These are phyloP conservation scores for Eucalyptus paniculata DNA, from an alignment of 345 rosid genomes.

Conservation along the genomic window DNA sequence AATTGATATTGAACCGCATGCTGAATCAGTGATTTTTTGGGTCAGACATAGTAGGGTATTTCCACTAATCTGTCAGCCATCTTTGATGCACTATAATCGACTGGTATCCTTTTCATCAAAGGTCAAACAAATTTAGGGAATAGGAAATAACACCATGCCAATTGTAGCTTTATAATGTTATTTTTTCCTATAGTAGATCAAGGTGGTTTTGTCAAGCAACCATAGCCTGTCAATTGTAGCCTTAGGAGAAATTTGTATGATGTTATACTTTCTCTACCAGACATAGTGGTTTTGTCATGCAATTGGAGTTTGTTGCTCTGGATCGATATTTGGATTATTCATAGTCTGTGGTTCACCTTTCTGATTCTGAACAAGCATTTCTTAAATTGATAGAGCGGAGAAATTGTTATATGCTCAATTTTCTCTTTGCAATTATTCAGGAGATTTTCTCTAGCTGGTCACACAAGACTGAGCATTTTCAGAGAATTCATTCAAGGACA, in stretches of 20 bases:
- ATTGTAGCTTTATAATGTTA: neutral
- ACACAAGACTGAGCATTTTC: constrained; percentile 78
- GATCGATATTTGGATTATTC: neutral
- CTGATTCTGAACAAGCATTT: neutral
- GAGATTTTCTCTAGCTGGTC: constrained; percentile 70
- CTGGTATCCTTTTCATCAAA: neutral
- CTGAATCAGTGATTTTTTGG: neutral
- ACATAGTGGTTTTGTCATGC: neutral
- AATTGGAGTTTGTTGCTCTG: neutral
- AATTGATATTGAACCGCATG: neutral
- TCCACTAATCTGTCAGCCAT: neutral
- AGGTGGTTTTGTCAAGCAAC: neutral
- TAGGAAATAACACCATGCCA: neutral
- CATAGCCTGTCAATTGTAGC: neutral
- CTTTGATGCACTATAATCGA: neutral
- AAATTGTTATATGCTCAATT: neutral
- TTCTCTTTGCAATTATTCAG: constrained; percentile 12
- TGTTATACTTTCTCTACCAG: neutral
- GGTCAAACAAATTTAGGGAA: neutral
- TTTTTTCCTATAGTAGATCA: neutral
- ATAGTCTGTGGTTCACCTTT: neutral
- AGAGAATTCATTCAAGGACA: constrained; percentile 59
- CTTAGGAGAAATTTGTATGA: neutral
- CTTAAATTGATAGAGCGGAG: neutral
- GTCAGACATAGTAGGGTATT: neutral